These are phyloP conservation scores for Rosa lucieae DNA, from an alignment of 306 rosid species.

Conservation along the genomic window DNA sequence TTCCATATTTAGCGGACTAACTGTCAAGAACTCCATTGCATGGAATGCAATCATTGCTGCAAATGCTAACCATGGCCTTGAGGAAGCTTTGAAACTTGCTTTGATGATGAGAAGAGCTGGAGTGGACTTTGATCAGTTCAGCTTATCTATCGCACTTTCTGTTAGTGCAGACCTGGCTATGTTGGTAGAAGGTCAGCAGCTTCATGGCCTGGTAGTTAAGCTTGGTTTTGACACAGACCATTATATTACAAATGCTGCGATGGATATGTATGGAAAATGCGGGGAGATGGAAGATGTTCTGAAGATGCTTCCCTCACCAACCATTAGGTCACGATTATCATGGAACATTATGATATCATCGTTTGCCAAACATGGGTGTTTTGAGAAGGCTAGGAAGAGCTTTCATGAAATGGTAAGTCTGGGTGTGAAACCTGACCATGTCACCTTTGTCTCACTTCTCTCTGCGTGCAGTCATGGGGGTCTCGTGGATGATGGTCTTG, in stretches of 20 bases:
- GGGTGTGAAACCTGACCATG: slow-evolving; percentile 74
- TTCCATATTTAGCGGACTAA: slow-evolving; percentile 52
- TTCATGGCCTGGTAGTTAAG: slow-evolving; percentile 67
- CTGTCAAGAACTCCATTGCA: slow-evolving; percentile 54
- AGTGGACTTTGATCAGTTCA: slow-evolving; percentile 70
- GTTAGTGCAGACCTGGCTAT: slow-evolving; percentile 75
- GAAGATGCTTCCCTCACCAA: slow-evolving; percentile 55
- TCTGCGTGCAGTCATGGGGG: slow-evolving; percentile 95
- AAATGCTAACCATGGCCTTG: slow-evolving; percentile 66
- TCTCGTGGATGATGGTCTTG: slow-evolving; percentile 86
- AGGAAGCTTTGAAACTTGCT: slow-evolving; percentile 70
- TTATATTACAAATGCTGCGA: slow-evolving; percentile 67
- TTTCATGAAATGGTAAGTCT: slow-evolving; percentile 72
- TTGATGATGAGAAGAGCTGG: slow-evolving; percentile 59
- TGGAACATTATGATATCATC: slow-evolving; percentile 93
- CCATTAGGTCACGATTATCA: slow-evolving; percentile 57
- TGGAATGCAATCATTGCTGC: slow-evolving; percentile 92
- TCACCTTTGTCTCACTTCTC: slow-evolving; percentile 88
- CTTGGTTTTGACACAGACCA: slow-evolving; percentile 69
- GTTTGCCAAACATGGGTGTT: slow-evolving; percentile 77
- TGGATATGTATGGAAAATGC: slow-evolving; percentile 98
- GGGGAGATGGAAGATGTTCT: slow-evolving; percentile 78
- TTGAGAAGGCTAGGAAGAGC: slow-evolving; percentile 60
- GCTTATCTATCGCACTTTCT: slow-evolving; percentile 68
- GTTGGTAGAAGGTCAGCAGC: slow-evolving; percentile 88